Conservation (phyloP, 768 basidiomycete species). For the Psilocybe cubensis region DNA sequence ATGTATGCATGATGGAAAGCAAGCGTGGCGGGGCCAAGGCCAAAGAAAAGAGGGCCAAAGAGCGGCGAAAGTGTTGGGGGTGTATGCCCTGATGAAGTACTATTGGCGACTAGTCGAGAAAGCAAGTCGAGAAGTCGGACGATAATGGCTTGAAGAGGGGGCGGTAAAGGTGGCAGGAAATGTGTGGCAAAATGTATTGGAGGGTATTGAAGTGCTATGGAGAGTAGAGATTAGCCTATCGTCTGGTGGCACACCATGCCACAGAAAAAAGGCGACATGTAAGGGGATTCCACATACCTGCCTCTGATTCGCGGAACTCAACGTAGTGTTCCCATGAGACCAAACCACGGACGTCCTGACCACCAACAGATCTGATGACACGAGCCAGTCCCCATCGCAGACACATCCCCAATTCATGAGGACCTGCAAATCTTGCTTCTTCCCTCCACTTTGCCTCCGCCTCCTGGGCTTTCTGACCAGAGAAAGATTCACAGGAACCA, state of each 20-base stretch:
- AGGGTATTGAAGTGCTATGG: conserved; percentile 65
- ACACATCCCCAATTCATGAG: conserved; percentile 90
- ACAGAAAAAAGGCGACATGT: background rate
- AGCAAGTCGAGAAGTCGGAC: conserved; percentile 80
- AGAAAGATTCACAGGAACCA: conserved; percentile 50
- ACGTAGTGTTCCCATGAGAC: conserved; percentile 85
- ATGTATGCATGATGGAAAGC: conserved; percentile 53
- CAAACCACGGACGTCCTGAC: conserved; percentile 80
- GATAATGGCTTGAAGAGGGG: conserved; percentile 61
- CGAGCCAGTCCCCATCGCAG: conserved; percentile 91
- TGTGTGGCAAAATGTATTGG: conserved; percentile 66
- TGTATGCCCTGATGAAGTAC: conserved; percentile 84
- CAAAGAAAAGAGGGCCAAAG: conserved; percentile 90
- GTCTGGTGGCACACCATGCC: background rate
- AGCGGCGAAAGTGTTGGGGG: conserved; percentile 88
- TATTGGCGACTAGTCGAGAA: conserved; percentile 81
- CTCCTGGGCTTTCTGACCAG: conserved; percentile 33
- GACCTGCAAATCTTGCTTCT: conserved; percentile 82
- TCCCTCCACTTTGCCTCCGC: conserved; percentile 70
- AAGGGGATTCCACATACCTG: conserved; percentile 53
- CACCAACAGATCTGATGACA: conserved; percentile 69
- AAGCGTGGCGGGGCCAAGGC: conserved; percentile 59
- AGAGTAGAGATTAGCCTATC: conserved; percentile 1
- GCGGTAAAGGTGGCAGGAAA: conserved; percentile 60
- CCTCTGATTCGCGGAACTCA: conserved; percentile 82